Percentiles rank a stretch among this genome's conserved stretches.
Conservation (phyloP, 2,329 filamentous ascomycete species). For the Aschersonia sp. region DNA sequence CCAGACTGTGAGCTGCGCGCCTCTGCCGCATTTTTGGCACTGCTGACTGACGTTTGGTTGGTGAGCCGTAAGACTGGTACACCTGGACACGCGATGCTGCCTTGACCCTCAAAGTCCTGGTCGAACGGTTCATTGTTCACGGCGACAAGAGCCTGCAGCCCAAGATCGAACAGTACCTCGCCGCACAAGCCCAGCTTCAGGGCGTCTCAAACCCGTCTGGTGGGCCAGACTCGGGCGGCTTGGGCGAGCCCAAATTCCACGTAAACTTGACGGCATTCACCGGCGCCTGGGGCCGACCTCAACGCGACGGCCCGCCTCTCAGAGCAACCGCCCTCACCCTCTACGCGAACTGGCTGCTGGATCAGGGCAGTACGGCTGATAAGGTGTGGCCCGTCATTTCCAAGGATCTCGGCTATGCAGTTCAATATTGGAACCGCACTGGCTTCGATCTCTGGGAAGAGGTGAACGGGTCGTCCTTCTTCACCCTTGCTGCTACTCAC, state of each 20-base stretch:
- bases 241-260: conserved; percentile 62
- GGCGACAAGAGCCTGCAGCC: conserved; percentile 42
- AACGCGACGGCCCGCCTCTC: conserved; percentile 65
- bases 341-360: conserved; percentile 59
- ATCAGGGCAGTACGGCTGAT: conserved; percentile 44
- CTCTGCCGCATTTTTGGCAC: not conserved
- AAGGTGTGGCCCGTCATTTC: conserved; percentile 59
- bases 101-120: conserved; percentile 51
- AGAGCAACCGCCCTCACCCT: conserved; percentile 58
- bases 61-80: conserved; percentile 43
- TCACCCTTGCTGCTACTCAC: conserved; percentile 57
- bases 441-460: conserved; percentile 79
- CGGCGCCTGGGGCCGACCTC: conserved; percentile 57
- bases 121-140: conserved; percentile 43
- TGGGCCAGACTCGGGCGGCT: conserved; percentile 28
- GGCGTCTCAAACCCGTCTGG: conserved; percentile 55
- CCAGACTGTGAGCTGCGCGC: conserved; percentile 33
- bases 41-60: not conserved
- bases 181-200: conserved; percentile 50
- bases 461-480: conserved; percentile 62
- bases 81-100: conserved; percentile 66
- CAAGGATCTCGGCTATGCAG: conserved; percentile 64
- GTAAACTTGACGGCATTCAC: conserved; percentile 49
- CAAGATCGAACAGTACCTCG: conserved; percentile 52
- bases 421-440: conserved; percentile 53